These are phyloP conservation scores for Helotiales sp. DNA, from an alignment of 2,329 filamentous ascomycete genomes.

Conservation along the genomic window DNA sequence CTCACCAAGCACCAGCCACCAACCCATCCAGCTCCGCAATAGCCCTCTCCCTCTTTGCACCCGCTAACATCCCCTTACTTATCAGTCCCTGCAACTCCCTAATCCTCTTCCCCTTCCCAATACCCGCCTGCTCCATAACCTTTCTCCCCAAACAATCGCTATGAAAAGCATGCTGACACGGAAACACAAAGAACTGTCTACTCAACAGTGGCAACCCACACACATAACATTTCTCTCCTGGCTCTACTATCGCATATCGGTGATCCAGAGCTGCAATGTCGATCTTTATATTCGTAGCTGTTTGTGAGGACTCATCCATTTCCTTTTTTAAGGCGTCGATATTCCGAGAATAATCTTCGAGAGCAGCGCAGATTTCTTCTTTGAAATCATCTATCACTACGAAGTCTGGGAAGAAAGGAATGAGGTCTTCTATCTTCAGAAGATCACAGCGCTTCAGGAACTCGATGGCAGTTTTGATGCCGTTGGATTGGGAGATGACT, in stretches of 20 bases:
- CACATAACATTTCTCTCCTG: slow-evolving; percentile 89
- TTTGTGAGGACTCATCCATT: slow-evolving; percentile 92
- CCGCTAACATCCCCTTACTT: slow-evolving; percentile 69
- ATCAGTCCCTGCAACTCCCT: slow-evolving; percentile 83
- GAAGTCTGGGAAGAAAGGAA: slow-evolving; percentile 98
- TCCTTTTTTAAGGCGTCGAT: slow-evolving; percentile 88
- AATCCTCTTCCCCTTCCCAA: slow-evolving; percentile 76
- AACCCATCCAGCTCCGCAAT: slow-evolving; percentile 89
- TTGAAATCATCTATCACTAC: slow-evolving; percentile 99
- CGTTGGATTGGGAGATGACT: slow-evolving; percentile 81
- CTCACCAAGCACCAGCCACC: slow-evolving; percentile 85
- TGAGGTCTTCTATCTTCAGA: slow-evolving; percentile 91
- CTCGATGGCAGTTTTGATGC: slow-evolving; percentile 91
- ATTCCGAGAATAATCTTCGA: slow-evolving; percentile 89
- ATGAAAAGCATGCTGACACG: slow-evolving; percentile 97
- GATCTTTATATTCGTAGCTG: slow-evolving; percentile 84
- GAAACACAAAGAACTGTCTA: slow-evolving; percentile 96
- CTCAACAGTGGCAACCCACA: slow-evolving; percentile 85
- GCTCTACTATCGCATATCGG: slow-evolving; percentile 94
- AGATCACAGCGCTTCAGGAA: slow-evolving; percentile 91
- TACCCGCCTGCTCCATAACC: slow-evolving; percentile 78
- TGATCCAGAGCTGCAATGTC: slow-evolving; percentile 85
- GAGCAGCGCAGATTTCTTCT: slow-evolving; percentile 90
- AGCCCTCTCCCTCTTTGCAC: slow-evolving; percentile 74
- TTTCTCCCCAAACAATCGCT: slow-evolving; percentile 88